phyloP scores from a whole-genome alignment of 2,329 filamentous ascomycete species.

The Fusarium napiforme region DNA sequence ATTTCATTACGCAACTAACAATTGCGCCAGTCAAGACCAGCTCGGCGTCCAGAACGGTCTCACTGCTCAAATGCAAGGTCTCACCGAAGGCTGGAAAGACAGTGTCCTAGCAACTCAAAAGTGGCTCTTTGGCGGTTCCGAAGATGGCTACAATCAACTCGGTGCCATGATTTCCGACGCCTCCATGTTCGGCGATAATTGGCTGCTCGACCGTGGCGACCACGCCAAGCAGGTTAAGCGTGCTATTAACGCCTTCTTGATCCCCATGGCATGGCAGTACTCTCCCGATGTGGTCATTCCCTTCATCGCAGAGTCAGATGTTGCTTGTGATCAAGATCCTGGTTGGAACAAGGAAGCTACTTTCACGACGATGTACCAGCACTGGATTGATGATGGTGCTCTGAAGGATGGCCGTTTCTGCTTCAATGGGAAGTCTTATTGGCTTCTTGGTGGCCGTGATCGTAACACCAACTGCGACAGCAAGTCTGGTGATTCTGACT shows the following conservation, averaged over 20 bases:
- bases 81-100: constrained; percentile 22
- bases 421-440: constrained; percentile 9
- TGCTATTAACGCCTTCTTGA: constrained; percentile 19
- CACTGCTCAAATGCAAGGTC: constrained; percentile 17
- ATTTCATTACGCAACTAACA: not conserved
- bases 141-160: constrained; percentile 13
- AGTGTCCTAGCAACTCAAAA: constrained; percentile 14
- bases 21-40: not conserved
- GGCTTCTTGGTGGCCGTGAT: constrained; percentile 9
- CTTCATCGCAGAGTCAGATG: constrained; percentile 21
- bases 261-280: constrained; percentile 25
- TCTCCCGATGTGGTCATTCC: constrained; percentile 16
- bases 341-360: constrained; percentile 15
- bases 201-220: constrained; percentile 15
- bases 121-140: constrained; percentile 19
- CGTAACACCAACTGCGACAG: not conserved
- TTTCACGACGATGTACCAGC: not conserved
- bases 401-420: constrained; percentile 8
- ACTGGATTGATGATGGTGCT: not conserved
- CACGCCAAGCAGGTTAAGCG: constrained; percentile 22
- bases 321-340: constrained; percentile 16
- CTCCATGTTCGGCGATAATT: constrained; percentile 24
- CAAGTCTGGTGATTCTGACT: constrained; percentile 4
- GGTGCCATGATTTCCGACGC: constrained; percentile 18
- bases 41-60: constrained; percentile 26